Percentiles rank a stretch among this genome's conserved stretches.
These are phyloP conservation scores for Grigorovia yakushimaensis DNA, from an alignment of 805 yeast species.

Conservation along the genomic window DNA sequence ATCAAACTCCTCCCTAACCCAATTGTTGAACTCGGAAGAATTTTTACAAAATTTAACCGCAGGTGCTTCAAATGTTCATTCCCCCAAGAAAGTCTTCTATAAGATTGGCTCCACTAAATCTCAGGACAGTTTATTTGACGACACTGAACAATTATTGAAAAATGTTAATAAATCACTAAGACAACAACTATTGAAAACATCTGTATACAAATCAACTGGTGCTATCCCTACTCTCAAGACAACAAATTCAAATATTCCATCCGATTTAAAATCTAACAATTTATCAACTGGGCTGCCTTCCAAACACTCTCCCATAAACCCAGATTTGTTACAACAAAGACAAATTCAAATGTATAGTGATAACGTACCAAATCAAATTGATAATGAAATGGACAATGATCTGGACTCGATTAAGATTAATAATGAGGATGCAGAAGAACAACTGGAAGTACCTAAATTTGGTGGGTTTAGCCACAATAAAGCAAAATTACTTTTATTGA, in stretches of 20 bases:
- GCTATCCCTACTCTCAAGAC: conserved; percentile 1
- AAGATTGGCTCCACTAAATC: conserved; percentile 1
- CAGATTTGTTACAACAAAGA: not conserved
- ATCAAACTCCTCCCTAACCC: conserved; percentile 7
- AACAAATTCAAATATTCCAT: not conserved
- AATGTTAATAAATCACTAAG: conserved; percentile 20
- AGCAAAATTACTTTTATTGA: conserved; percentile 26
- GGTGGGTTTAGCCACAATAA: conserved; percentile 54
- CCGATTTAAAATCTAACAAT: not conserved
- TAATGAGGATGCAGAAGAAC: conserved; percentile 8
- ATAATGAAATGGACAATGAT: conserved; percentile 9
- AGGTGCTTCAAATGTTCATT: conserved; percentile 16
- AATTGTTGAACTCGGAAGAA: conserved; percentile 21
- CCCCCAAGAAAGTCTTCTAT: not conserved
- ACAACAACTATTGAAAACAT: conserved; percentile 10
- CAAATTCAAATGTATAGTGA: conserved; percentile 1
- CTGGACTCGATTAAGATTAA: conserved; percentile 9
- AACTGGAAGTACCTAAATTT: conserved; percentile 34
- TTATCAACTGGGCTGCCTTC: not conserved
- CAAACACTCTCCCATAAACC: not conserved
- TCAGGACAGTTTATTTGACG: conserved; percentile 1
- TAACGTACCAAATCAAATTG: not conserved
- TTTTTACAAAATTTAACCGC: conserved; percentile 29
- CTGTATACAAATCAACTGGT: conserved; percentile 1
- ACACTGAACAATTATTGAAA: conserved; percentile 15